Evolutionary conservation across 2,329 filamentous ascomycete genomes (phyloP).

Genomic region (Monosporascus sp.): DNA sequence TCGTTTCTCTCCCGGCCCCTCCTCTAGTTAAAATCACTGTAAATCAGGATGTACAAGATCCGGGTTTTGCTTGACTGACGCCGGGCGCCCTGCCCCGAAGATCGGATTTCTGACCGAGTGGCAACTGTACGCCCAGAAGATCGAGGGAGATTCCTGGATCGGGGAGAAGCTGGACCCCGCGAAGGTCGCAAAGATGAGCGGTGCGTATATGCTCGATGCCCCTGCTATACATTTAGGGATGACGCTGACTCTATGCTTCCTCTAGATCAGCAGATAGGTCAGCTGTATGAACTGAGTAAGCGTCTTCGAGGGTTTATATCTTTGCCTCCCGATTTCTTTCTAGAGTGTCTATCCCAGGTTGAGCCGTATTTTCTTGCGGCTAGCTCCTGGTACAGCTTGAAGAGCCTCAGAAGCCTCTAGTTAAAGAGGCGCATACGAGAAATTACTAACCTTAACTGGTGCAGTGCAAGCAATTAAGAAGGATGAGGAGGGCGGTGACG

Average conservation of each 20-base stretch:
- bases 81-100: constrained; percentile 36
- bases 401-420: no score
- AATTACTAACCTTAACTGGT: background rate
- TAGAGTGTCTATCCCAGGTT: background rate
- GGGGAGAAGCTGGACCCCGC: constrained; percentile 76
- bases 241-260: constrained; percentile 2
- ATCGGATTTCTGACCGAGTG: constrained; percentile 95
- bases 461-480: constrained; percentile 67
- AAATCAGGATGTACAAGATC: no score
- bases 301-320: background rate
- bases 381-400: background rate
- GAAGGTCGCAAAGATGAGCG: constrained; percentile 92
- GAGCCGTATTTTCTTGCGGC: background rate
- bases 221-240: background rate
- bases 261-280: constrained; percentile 83
- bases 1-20: background rate
- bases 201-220: constrained; percentile 42
- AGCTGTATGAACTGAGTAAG: constrained; percentile 77
- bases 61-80: background rate
- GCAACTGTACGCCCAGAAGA: constrained; percentile 89
- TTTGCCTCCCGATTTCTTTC: background rate
- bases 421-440: background rate
- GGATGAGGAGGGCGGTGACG: constrained; percentile 18
- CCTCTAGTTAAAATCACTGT: background rate
- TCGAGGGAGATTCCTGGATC: constrained; percentile 82